phyloP scores from a whole-genome alignment of 768 basidiomycete genomes.

The Mycena vitilis region DNA sequence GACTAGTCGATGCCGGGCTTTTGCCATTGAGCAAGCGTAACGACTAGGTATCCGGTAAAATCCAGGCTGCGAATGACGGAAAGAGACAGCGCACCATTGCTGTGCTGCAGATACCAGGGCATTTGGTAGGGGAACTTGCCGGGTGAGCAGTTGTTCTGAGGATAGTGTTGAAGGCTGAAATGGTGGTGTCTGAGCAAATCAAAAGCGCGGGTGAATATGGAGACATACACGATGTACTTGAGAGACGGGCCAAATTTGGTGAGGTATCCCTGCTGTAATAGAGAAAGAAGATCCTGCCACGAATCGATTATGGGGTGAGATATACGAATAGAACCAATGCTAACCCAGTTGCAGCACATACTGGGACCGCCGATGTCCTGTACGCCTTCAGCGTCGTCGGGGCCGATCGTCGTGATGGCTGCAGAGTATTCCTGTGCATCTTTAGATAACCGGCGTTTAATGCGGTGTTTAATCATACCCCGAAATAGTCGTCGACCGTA shows the following conservation, averaged over 20 bases:
- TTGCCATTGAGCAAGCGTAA: constrained; percentile 59
- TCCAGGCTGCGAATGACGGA: background rate
- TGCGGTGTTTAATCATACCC: constrained; percentile 43
- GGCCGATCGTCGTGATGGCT: constrained; percentile 29
- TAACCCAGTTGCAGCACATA: constrained; percentile 64
- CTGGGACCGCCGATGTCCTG: constrained; percentile 59
- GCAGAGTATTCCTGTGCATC: constrained; percentile 56
- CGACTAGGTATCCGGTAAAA: constrained; percentile 42
- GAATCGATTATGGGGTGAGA: background rate
- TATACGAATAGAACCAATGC: constrained; percentile 25
- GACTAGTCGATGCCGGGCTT: constrained; percentile 50
- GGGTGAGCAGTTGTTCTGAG: constrained; percentile 55
- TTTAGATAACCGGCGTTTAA: background rate
- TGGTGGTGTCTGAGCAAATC: background rate
- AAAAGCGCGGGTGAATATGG: background rate
- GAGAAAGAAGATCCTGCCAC: constrained; percentile 53
- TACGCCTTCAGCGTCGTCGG: constrained; percentile 10
- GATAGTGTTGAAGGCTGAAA: constrained; percentile 63
- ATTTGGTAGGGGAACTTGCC: constrained; percentile 47
- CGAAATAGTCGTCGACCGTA: constrained; percentile 57
- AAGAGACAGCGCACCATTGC: constrained; percentile 51
- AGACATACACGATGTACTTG: constrained; percentile 62
- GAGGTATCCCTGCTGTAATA: constrained; percentile 57
- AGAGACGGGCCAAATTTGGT: constrained; percentile 49
- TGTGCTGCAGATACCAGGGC: constrained; percentile 58